These are phyloP conservation scores for Cydonia oblonga DNA, from an alignment of 331 rosid genomes.

Conservation along the genomic window DNA sequence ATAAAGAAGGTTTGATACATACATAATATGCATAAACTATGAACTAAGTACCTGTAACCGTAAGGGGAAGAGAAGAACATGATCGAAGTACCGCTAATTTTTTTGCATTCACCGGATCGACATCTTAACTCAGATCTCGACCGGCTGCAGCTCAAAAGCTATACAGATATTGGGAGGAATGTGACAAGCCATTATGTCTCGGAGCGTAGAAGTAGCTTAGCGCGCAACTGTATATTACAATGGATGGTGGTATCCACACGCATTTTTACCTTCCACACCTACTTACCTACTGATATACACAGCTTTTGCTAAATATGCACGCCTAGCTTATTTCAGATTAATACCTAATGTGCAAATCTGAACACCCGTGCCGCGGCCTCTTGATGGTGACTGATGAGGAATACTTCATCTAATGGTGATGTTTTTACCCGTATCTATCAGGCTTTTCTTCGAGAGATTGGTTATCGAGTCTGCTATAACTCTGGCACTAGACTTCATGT, in stretches of 20 bases:
- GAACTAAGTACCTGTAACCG: too few relatives aligned
- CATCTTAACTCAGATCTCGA: too few relatives aligned
- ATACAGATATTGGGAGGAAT: too few relatives aligned
- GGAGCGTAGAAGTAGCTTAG: not conserved
- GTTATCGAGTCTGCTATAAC: constrained; percentile 76
- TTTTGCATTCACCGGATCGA: too few relatives aligned
- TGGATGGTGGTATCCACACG: too few relatives aligned
- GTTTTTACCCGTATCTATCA: constrained; percentile 37
- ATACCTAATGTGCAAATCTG: not conserved
- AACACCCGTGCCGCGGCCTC: not conserved
- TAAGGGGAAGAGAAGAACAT: too few relatives aligned
- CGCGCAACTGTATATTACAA: not conserved
- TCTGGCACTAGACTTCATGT: constrained; percentile 84
- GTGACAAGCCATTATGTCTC: too few relatives aligned
- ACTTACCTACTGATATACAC: not conserved
- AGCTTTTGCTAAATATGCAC: not conserved
- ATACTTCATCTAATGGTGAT: constrained; percentile 11
- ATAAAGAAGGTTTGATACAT: too few relatives aligned
- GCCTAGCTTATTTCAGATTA: not conserved
- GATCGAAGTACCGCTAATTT: too few relatives aligned
- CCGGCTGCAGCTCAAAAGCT: too few relatives aligned
- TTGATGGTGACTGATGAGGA: not conserved
- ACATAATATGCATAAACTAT: too few relatives aligned
- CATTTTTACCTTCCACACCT: not conserved
- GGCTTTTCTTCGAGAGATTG: constrained; percentile 55